phyloP scores from a whole-genome alignment of 2,329 filamentous ascomycete species.

The Talaromyces rugulosus region DNA sequence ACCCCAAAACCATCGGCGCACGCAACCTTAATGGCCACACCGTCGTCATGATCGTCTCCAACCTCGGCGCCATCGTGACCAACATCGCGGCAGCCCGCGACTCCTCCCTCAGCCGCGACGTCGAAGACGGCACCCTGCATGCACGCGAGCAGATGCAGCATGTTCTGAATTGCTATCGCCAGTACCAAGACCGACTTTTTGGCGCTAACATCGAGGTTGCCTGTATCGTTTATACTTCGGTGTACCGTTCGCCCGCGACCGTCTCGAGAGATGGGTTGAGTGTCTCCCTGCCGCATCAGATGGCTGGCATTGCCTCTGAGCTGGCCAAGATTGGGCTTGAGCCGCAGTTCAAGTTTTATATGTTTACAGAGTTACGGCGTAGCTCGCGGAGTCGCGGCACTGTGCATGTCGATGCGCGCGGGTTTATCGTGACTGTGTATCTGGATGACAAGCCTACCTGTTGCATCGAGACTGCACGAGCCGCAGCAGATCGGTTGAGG shows the following conservation, averaged over 20 bases:
- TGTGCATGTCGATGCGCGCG: not conserved
- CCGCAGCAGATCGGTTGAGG: not conserved
- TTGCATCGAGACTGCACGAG: not conserved
- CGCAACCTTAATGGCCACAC: not conserved
- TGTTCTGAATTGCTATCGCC: not conserved
- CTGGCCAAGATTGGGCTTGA: not conserved
- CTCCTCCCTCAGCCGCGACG: too few species aligned
- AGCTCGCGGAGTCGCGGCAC: not conserved
- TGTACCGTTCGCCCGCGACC: not conserved
- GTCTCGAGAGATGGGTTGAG: not conserved
- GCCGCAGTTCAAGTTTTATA: not conserved
- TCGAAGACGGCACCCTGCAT: not conserved
- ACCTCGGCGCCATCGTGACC: not conserved
- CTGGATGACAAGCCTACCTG: not conserved
- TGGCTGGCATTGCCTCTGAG: not conserved
- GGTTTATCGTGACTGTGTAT: not conserved
- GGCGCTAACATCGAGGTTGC: not conserved
- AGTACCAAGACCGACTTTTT: not conserved
- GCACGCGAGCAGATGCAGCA: not conserved
- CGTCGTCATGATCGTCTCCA: not conserved
- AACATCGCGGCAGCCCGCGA: not conserved
- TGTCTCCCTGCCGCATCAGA: not conserved
- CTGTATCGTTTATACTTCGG: not conserved
- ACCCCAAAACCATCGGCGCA: not conserved
- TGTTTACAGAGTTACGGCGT: not conserved